Base-by-base conservation (phyloP, 1,139 yeast genomes). In the Scheffersomyces lignicola region DNA sequence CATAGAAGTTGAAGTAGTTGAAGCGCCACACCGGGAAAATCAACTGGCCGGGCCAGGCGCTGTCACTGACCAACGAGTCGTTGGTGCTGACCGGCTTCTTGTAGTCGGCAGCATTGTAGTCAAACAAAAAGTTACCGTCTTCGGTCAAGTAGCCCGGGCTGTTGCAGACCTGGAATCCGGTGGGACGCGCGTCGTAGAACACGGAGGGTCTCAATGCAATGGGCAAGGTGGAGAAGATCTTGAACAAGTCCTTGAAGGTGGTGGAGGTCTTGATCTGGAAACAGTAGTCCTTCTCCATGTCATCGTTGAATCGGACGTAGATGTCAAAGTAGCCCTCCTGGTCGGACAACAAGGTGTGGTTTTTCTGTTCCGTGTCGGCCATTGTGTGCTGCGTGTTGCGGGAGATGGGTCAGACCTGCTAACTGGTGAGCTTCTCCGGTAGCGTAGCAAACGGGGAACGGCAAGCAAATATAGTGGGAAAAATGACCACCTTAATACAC, bases 31-130 rank as follows among this genome's bases (percentile, higher is more conserved):
- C 61, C 6, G 98, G 98, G 12, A 88, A 58, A 43, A 90, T 65
- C 58, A 92, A 74, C 66, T 90, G 97, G 31, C 96, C 96, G 14
- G 96, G 96, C 87, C 95, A 83, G 37, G 78, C 73, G 34, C 76
- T 76, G 29, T 82, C 80, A 37, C 76, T 61, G 38, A 85, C 60
- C 31, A 65, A 63, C 44, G 71, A 79, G 33, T 65, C 58, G 36
- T 67, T 61, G 32, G 69, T 65, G 9, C 24, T 32, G 27, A 83
- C 69, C 4, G 51, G 48, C 38, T 64, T 66, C 31, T 72, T 54
- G 52, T 70, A 74, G 49, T 73, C 53, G 32, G 54, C 52, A 15
- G 92, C 82, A 17, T 78, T 73, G 41, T 71, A 67, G 40, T 75
- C 76, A 58, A 84, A 89, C 39, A 92, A 62, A 37, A 92, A 50